Base-by-base conservation (phyloP, 345 rosid species). In the Ricinus communis region DNA sequence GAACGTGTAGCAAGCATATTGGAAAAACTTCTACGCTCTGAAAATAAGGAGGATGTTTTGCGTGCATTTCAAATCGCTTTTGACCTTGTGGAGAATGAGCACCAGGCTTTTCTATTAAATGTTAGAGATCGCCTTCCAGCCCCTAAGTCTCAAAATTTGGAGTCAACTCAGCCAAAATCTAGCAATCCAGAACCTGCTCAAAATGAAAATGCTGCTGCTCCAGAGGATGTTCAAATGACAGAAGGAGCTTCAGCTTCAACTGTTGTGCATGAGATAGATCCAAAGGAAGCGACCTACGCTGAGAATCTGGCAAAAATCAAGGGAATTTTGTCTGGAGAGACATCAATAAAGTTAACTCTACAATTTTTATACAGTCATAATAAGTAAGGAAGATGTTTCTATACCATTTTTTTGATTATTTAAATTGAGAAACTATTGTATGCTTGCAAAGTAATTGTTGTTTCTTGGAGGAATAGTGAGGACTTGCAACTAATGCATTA, bases 1-100 rank as follows among this genome's bases (percentile, higher is more conserved):
- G 89, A 88, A 78, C 85, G 85, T 70, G 97, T 93, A 75, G 90
- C 94, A 55, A 84, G 69, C 77, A 90, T 91, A 79, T 80, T 96
- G 83, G 97, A 96, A 85, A 96, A 90, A 85, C 99, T 96, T 80
- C 85, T 96, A 38, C 87, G 84, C 30, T 93, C 99, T 0, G 87
- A 81, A 43, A 90, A 81, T 80, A 93, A 88, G 80, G 96, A 96
- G 70, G 96, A 96, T 75, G 88, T 90, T 71, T 82, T 96, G 76
- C 76, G 90, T 73, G 95, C 99, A 71, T 87, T 88, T 75, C 99
- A 96, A 83, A 82, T 96, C 71, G 93, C 97, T 24, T 96, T 96
- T 79, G 98, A 96, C 80, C 98, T 96, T 71, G 91, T 91, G 46
- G 98, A 96, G 90, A 96, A 93, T 61, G 99, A 96, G 85, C 96